Percentiles rank a stretch among this genome's conserved stretches.
Conservation (phyloP, 306 rosid species). For the Rosa persica region DNA sequence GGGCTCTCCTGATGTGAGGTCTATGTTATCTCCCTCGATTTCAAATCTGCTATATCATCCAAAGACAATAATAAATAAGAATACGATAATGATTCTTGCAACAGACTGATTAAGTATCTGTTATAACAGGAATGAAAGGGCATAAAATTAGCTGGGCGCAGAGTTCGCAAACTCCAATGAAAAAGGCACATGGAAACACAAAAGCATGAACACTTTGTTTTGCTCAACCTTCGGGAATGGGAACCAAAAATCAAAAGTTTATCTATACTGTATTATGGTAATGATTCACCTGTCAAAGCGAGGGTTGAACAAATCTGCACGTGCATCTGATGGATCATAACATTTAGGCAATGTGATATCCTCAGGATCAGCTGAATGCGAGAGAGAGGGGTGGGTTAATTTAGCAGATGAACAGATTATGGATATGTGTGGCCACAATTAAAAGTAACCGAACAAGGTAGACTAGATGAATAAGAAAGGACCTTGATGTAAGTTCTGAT, state of each 20-base stretch:
- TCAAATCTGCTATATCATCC: constrained; percentile 60
- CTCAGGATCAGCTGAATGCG: constrained; percentile 56
- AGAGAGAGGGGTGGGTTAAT: constrained; percentile 4
- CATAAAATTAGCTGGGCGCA: background rate
- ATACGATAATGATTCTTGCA: constrained; percentile 10
- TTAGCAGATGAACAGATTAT: constrained; percentile 22
- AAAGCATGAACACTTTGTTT: background rate
- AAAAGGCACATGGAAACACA: background rate
- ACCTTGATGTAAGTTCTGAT: constrained; percentile 69
- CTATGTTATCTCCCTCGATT: constrained; percentile 55
- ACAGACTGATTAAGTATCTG: background rate
- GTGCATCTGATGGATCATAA: constrained; percentile 44
- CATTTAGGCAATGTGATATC: constrained; percentile 60
- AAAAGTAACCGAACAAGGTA: background rate
- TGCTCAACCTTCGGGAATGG: background rate
- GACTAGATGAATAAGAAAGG: constrained; percentile 25
- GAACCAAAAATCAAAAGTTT: background rate
- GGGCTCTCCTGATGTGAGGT: constrained; percentile 45
- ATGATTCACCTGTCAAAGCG: constrained; percentile 61
- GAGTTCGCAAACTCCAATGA: background rate
- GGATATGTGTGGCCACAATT: constrained; percentile 7
- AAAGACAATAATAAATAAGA: constrained; percentile 2
- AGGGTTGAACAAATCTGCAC: constrained; percentile 37
- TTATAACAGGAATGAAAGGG: background rate
- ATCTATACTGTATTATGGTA: background rate